Conservation (phyloP, 2,329 filamentous ascomycete genomes). For the Diaporthe helianthi region DNA sequence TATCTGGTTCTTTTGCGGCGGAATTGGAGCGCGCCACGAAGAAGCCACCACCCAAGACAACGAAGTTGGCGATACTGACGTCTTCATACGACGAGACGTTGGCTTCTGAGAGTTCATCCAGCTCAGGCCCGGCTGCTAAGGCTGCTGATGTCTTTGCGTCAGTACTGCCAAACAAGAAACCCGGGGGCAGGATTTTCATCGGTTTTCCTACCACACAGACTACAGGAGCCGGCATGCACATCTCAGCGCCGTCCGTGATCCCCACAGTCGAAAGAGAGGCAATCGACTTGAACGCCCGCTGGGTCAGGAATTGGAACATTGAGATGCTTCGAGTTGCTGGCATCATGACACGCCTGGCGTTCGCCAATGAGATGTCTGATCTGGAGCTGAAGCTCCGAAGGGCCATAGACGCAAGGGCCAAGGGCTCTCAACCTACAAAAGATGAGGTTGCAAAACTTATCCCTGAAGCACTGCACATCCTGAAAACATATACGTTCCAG, state of each 20-base stretch:
- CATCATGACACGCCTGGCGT: constrained; percentile 87
- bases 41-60: constrained; percentile 90
- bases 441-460: constrained; percentile 72
- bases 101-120: constrained; percentile 65
- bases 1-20: constrained; percentile 74
- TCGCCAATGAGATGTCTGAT: constrained; percentile 83
- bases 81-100: constrained; percentile 86
- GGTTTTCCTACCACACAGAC: constrained; percentile 98
- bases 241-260: constrained; percentile 95
- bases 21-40: constrained; percentile 96
- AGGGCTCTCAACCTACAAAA: constrained; percentile 61
- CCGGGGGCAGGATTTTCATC: constrained; percentile 88
- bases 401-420: constrained; percentile 40
- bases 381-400: constrained; percentile 68
- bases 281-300: constrained; percentile 94
- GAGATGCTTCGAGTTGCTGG: constrained; percentile 92
- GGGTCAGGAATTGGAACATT: constrained; percentile 93
- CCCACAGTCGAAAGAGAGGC: constrained; percentile 97
- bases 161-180: constrained; percentile 84
- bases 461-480: constrained; percentile 80
- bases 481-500: constrained; percentile 86
- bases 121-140: constrained; percentile 56
- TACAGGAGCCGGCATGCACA: constrained; percentile 90
- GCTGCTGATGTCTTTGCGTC: constrained; percentile 85
- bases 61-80: constrained; percentile 85